These are phyloP conservation scores for Oidiodendron maius DNA, from an alignment of 495 filamentous ascomycete species.

Conservation along the genomic window DNA sequence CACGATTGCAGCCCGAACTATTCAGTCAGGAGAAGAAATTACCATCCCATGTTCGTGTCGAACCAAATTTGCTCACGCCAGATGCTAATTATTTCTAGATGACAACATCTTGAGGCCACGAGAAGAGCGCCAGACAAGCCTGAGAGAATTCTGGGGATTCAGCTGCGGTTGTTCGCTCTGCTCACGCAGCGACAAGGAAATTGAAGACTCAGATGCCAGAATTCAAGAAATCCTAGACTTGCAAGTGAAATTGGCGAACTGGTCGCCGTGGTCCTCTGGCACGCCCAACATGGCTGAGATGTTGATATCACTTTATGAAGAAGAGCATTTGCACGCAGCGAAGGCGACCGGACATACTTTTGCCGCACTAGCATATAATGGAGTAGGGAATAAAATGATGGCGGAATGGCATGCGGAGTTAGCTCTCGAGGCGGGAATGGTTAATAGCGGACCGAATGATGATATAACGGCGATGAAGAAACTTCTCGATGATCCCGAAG, in stretches of 20 bases:
- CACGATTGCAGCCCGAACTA: conserved; percentile 16
- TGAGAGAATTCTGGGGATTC: conserved; percentile 14
- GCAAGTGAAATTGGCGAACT: conserved; percentile 12
- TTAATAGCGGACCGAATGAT: conserved; percentile 3
- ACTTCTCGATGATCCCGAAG: conserved; percentile 10
- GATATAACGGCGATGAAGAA: conserved; percentile 14
- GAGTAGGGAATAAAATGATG: conserved; percentile 9
- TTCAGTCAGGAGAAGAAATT: conserved; percentile 18
- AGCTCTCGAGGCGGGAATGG: conserved; percentile 14
- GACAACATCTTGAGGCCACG: conserved; percentile 15
- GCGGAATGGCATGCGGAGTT: conserved; percentile 13
- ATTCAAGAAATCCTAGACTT: conserved; percentile 9
- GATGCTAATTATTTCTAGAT: conserved; percentile 8
- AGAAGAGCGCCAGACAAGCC: conserved; percentile 6
- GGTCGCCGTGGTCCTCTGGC: conserved; percentile 11
- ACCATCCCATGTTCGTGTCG: conserved; percentile 16
- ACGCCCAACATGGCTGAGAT: conserved; percentile 14
- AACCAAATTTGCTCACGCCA: neutral
- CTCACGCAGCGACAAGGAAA: neutral
- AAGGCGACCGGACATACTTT: conserved; percentile 16
- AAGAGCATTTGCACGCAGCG: conserved; percentile 15
- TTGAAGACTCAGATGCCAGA: conserved; percentile 7
- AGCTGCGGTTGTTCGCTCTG: conserved; percentile 15
- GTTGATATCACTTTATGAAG: conserved; percentile 11
- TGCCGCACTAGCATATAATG: conserved; percentile 18